Conservation (phyloP, 768 basidiomycete species). For the Phanerodontia chrysosporium region DNA sequence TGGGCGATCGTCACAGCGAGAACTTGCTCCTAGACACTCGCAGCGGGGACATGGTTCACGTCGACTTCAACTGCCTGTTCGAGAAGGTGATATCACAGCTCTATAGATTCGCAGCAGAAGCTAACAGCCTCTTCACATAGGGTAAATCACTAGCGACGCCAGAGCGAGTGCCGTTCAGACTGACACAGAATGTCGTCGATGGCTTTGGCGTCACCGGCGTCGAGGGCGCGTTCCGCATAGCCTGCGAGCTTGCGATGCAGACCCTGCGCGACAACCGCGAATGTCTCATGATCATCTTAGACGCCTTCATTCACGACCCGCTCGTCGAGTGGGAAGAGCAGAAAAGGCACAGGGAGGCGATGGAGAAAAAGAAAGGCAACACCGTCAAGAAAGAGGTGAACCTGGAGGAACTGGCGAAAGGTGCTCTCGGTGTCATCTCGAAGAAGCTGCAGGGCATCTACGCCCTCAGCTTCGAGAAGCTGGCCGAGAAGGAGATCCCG, state of each 20-base stretch:
- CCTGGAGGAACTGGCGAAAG: conserved; percentile 63
- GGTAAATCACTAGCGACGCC: conserved; percentile 85
- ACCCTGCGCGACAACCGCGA: conserved; percentile 88
- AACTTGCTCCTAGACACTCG: conserved; percentile 90
- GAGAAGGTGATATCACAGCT: conserved; percentile 56
- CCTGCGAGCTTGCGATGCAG: conserved; percentile 87
- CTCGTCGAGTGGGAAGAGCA: conserved; percentile 94
- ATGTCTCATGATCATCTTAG: conserved; percentile 89
- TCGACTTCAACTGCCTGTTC: conserved; percentile 97
- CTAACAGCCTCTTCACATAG: conserved; percentile 27
- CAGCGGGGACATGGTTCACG: conserved; percentile 90
- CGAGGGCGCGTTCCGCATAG: conserved; percentile 90
- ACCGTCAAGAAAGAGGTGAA: conserved; percentile 34
- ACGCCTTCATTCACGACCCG: conserved; percentile 96
- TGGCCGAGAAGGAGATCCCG: conserved; percentile 47
- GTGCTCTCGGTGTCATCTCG: conserved; percentile 75
- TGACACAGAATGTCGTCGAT: conserved; percentile 91
- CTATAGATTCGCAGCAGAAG: neutral
- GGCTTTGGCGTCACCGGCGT: conserved; percentile 91
- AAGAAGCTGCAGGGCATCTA: conserved; percentile 78
- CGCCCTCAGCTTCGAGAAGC: conserved; percentile 42
- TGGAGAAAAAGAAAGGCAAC: neutral
- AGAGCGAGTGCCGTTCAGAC: conserved; percentile 89
- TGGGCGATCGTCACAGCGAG: conserved; percentile 96
- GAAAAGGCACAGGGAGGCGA: conserved; percentile 50